phyloP scores from a whole-genome alignment of 2,329 filamentous ascomycete genomes.

The Hypoxylon rubiginosum region DNA sequence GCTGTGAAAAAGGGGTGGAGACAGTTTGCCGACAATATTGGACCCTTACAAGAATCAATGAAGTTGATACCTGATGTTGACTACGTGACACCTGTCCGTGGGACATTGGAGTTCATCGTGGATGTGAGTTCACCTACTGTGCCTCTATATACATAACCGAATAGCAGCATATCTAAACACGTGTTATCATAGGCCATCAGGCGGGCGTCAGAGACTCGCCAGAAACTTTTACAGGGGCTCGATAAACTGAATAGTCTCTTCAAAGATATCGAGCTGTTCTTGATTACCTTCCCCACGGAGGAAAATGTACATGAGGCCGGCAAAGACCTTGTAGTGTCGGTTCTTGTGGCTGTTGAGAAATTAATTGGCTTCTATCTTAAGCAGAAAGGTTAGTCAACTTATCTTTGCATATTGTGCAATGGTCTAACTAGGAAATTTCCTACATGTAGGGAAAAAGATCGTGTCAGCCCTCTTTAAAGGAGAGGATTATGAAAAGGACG shows the following conservation, averaged over 20 bases:
- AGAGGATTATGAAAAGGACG: slow-evolving; percentile 10
- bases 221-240: not conserved
- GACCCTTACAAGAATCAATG: not conserved
- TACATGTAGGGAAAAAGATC: slow-evolving; percentile 2
- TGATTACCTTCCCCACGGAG: slow-evolving; percentile 1
- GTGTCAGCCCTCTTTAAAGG: slow-evolving; percentile 5
- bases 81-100: not conserved
- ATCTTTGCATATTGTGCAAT: not conserved
- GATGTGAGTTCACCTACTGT: not conserved
- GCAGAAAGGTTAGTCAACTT: not conserved
- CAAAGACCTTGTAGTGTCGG: not conserved
- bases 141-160: not conserved
- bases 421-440: not conserved
- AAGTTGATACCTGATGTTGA: not conserved
- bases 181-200: not conserved
- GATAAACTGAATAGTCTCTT: not conserved
- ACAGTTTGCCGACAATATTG: not conserved
- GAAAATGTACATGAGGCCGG: slow-evolving; percentile 1
- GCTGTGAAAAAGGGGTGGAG: not conserved
- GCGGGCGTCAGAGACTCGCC: not conserved
- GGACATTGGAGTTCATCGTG: not conserved
- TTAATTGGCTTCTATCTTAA: slow-evolving; percentile 17
- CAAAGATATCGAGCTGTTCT: slow-evolving; percentile 1
- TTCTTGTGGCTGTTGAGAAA: slow-evolving; percentile 8
- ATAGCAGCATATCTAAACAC: not conserved